phyloP scores from a whole-genome alignment of 768 basidiomycete species.

The Amanita muscaria region DNA sequence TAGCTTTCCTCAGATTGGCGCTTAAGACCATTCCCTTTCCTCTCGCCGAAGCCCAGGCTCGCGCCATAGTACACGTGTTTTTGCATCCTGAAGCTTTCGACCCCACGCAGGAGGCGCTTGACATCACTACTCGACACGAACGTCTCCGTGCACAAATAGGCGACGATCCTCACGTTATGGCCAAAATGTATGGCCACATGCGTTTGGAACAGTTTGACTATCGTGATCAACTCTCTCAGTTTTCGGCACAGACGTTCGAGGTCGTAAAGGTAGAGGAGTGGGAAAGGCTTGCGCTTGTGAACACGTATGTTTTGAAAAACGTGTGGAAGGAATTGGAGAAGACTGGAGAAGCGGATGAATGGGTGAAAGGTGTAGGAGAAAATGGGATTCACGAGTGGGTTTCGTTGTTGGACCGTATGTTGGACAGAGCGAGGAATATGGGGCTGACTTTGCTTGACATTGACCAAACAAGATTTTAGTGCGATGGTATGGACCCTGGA shows the following conservation, averaged over 20 bases:
- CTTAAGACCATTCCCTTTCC: constrained; percentile 63
- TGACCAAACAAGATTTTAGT: not conserved
- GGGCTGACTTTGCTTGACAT: constrained; percentile 4
- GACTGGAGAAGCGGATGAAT: constrained; percentile 46
- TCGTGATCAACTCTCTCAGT: constrained; percentile 46
- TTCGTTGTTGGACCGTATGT: constrained; percentile 28
- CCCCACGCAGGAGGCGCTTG: constrained; percentile 34
- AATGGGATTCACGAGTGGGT: constrained; percentile 55
- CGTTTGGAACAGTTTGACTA: constrained; percentile 58
- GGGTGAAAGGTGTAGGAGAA: constrained; percentile 57
- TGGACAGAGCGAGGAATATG: constrained; percentile 22
- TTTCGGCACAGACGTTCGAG: constrained; percentile 27
- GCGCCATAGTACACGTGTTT: constrained; percentile 49
- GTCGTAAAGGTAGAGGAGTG: constrained; percentile 31
- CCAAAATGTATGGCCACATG: constrained; percentile 50
- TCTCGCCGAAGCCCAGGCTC: constrained; percentile 69
- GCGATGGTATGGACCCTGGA: no score
- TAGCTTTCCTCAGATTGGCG: constrained; percentile 62
- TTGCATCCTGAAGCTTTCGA: constrained; percentile 43
- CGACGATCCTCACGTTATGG: constrained; percentile 27
- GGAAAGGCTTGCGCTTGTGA: constrained; percentile 47
- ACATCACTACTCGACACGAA: constrained; percentile 41
- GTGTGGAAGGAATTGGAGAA: constrained; percentile 54
- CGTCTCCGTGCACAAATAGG: constrained; percentile 26
- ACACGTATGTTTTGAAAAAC: constrained; percentile 36